These are phyloP conservation scores for Phylloporus arenicola DNA, from an alignment of 768 basidiomycete genomes.

Conservation along the genomic window DNA sequence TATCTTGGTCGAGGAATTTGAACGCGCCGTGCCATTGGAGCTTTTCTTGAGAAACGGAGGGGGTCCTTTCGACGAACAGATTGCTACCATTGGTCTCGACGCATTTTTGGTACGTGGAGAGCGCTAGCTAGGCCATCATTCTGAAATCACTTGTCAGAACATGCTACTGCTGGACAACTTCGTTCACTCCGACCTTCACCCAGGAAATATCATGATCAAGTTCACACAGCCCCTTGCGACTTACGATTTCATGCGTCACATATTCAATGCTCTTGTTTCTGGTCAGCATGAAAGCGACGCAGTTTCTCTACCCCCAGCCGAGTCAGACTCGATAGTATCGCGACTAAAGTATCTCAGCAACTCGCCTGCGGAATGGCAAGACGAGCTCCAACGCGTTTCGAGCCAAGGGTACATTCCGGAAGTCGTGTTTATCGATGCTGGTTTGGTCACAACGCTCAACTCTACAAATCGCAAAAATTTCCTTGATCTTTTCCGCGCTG, in stretches of 20 bases:
- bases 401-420: constrained; percentile 83
- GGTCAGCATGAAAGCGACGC: constrained; percentile 23
- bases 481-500: constrained; percentile 91
- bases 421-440: constrained; percentile 94
- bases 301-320: constrained; percentile 28
- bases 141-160: constrained; percentile 48
- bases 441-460: constrained; percentile 85
- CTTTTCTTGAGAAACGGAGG: constrained; percentile 84
- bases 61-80: constrained; percentile 81
- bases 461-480: constrained; percentile 85
- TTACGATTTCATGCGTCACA: constrained; percentile 51
- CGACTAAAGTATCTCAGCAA: constrained; percentile 57
- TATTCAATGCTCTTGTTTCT: constrained; percentile 52
- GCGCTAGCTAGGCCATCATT: background rate
- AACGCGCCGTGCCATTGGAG: constrained; percentile 89
- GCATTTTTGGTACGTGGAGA: constrained; percentile 75
- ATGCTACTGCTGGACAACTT: constrained; percentile 99
- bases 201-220: constrained; percentile 97
- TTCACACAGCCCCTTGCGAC: constrained; percentile 85
- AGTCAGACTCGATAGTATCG: constrained; percentile 62
- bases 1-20: constrained; percentile 86
- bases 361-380: constrained; percentile 62
- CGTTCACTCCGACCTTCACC: constrained; percentile 87
- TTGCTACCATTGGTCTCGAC: constrained; percentile 91
- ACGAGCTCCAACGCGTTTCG: constrained; percentile 57